Evolutionary conservation across 2,329 filamentous ascomycete genomes (phyloP).

Genomic region (Colletotrichum falcatum): DNA sequence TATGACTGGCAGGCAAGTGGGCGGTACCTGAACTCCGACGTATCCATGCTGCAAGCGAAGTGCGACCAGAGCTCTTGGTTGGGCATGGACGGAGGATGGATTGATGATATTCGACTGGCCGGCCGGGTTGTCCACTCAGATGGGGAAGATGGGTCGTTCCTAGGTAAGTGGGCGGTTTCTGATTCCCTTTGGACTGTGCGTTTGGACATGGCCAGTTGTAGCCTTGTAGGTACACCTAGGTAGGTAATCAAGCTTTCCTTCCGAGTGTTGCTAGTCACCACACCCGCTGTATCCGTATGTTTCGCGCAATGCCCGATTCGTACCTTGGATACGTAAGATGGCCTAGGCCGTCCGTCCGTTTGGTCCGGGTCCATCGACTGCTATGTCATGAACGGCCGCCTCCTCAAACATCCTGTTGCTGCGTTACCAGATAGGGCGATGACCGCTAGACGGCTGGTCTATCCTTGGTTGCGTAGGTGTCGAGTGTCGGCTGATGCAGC

Average conservation of each 20-base stretch:
- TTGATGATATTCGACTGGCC: neutral
- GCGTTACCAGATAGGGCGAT: constrained; percentile 25
- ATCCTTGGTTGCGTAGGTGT: constrained; percentile 14
- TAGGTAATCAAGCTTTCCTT: constrained; percentile 33
- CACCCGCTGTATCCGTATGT: constrained; percentile 25
- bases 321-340: constrained; percentile 1
- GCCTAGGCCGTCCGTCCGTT: constrained; percentile 14
- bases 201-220: no score
- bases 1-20: constrained; percentile 27
- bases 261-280: constrained; percentile 19
- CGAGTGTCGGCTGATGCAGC: constrained; percentile 18
- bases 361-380: constrained; percentile 12
- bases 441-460: constrained; percentile 9
- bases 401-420: constrained; percentile 19
- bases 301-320: constrained; percentile 36
- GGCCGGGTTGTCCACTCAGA: neutral
- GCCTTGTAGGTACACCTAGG: neutral
- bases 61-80: constrained; percentile 18
- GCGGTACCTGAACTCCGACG: constrained; percentile 25
- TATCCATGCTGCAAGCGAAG: constrained; percentile 24
- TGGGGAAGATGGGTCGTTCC: neutral
- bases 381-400: constrained; percentile 10
- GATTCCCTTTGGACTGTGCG: neutral
- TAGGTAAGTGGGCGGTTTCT: constrained; percentile 12
- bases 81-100: constrained; percentile 5